Evolutionary conservation across 495 filamentous ascomycete genomes (phyloP).

Genomic region (Penicillium roqueforti): DNA sequence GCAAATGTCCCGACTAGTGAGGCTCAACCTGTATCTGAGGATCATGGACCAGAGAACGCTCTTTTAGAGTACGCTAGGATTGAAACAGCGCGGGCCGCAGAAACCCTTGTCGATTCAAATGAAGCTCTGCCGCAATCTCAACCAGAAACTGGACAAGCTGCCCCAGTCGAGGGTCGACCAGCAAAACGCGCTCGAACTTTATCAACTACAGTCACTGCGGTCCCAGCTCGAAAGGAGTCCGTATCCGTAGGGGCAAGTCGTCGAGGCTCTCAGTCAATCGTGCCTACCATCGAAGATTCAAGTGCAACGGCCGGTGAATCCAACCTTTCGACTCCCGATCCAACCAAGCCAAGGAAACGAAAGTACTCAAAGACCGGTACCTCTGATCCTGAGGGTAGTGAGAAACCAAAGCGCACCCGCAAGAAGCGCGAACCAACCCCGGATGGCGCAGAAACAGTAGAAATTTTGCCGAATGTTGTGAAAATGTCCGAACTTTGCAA

Average conservation of each 20-base stretch:
- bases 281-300: slow-evolving; percentile 10
- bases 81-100: slow-evolving; percentile 4
- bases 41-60: slow-evolving; percentile 3
- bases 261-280: slow-evolving; percentile 10
- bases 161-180: slow-evolving; percentile 4
- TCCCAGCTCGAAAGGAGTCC: neutral
- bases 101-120: neutral
- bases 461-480: slow-evolving; percentile 62
- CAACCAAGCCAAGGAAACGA: slow-evolving; percentile 23
- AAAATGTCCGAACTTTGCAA: slow-evolving; percentile 82
- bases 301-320: slow-evolving; percentile 13
- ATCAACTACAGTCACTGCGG: slow-evolving; percentile 1
- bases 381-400: slow-evolving; percentile 22
- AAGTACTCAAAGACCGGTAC: slow-evolving; percentile 23
- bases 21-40: slow-evolving; percentile 2
- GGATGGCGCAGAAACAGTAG: slow-evolving; percentile 67
- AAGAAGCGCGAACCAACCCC: slow-evolving; percentile 60
- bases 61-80: slow-evolving; percentile 1
- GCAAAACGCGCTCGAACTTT: slow-evolving; percentile 18
- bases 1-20: neutral
- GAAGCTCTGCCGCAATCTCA: neutral
- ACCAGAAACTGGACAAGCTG: slow-evolving; percentile 1
- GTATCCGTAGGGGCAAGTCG: slow-evolving; percentile 5
- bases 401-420: slow-evolving; percentile 29
- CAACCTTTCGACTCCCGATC: slow-evolving; percentile 17